A percentile compares a stretch with the other conserved stretches of the same genome.
These are phyloP conservation scores for Coleophoma eucalyptorum DNA, from an alignment of 2,329 filamentous ascomycete genomes.

Conservation along the genomic window DNA sequence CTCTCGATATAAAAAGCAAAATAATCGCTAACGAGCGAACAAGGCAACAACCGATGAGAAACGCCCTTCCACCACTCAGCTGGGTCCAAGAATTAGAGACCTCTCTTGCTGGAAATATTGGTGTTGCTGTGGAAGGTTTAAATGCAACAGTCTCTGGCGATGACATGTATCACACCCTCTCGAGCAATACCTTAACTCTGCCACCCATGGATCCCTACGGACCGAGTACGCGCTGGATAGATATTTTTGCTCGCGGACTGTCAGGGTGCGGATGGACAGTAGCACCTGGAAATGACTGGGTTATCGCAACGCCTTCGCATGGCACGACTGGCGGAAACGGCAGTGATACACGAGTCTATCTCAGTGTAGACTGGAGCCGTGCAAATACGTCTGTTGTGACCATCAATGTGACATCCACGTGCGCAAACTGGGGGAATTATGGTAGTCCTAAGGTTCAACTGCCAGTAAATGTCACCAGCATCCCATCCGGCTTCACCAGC, in stretches of 20 bases:
- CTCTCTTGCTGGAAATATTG: constrained; percentile 58
- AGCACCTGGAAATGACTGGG: constrained; percentile 42
- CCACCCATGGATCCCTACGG: constrained; percentile 57
- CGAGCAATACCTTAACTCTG: constrained; percentile 47
- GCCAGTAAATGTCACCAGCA: constrained; percentile 45
- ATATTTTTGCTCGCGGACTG: constrained; percentile 58
- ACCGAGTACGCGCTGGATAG: constrained; percentile 52
- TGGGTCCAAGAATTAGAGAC: constrained; percentile 56
- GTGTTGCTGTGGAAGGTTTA: constrained; percentile 59
- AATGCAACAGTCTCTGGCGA: constrained; percentile 67
- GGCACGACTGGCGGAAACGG: constrained; percentile 46
- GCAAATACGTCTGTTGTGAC: constrained; percentile 40
- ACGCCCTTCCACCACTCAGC: constrained; percentile 57
- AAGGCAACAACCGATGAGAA: constrained; percentile 70
- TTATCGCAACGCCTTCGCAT: constrained; percentile 44
- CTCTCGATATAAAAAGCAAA: constrained; percentile 18
- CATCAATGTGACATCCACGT: constrained; percentile 48
- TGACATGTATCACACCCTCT: constrained; percentile 56
- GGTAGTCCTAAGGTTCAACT: constrained; percentile 46
- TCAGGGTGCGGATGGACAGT: constrained; percentile 47
- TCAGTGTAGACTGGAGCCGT: constrained; percentile 53
- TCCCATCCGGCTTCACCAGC: constrained; percentile 46
- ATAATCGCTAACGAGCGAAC: constrained; percentile 15
- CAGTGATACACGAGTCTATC: constrained; percentile 47
- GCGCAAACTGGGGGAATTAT: constrained; percentile 37